Evolutionary conservation across 768 basidiomycete genomes (phyloP).

Genomic region (Pisolithus marmoratus): DNA sequence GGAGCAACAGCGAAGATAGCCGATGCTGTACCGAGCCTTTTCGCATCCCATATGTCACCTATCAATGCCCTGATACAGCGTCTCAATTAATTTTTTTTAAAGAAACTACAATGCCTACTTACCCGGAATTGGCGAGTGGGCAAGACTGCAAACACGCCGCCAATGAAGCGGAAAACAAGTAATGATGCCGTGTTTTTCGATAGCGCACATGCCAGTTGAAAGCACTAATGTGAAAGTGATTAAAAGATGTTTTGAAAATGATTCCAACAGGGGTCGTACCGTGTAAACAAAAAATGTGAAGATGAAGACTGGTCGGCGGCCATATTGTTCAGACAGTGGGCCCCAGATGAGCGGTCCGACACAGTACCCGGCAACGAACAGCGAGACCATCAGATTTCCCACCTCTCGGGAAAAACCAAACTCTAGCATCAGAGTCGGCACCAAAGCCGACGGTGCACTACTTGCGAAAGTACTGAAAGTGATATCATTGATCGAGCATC

Average conservation of each 20-base stretch:
- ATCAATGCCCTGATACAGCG: slow-evolving; percentile 38
- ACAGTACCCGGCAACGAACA: slow-evolving; percentile 67
- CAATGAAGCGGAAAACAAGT: slow-evolving; percentile 67
- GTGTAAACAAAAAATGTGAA: slow-evolving; percentile 51
- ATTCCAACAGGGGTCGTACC: slow-evolving; percentile 25
- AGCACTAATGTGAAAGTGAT: slow-evolving; percentile 32
- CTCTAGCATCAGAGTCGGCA: slow-evolving; percentile 37
- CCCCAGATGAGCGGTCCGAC: slow-evolving; percentile 60
- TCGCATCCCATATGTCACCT: slow-evolving; percentile 61
- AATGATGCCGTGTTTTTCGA: slow-evolving; percentile 56
- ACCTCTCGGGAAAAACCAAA: slow-evolving; percentile 48
- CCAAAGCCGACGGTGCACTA: slow-evolving; percentile 49
- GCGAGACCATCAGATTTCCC: slow-evolving; percentile 49
- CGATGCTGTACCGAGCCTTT: slow-evolving; percentile 57
- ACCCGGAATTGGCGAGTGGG: slow-evolving; percentile 68
- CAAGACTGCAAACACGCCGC: slow-evolving; percentile 64
- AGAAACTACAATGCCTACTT: slow-evolving; percentile 6
- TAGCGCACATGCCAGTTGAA: slow-evolving; percentile 60
- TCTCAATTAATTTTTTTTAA: not conserved
- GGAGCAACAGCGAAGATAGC: slow-evolving; percentile 62
- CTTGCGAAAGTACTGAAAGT: slow-evolving; percentile 53
- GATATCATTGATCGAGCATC: not conserved
- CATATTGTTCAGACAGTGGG: slow-evolving; percentile 48
- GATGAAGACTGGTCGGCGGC: slow-evolving; percentile 53
- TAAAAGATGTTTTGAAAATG: not conserved